Evolutionary conservation across 352 stramenopile genomes (phyloP).

Genomic region (Pseudoperonospora humuli): DNA sequence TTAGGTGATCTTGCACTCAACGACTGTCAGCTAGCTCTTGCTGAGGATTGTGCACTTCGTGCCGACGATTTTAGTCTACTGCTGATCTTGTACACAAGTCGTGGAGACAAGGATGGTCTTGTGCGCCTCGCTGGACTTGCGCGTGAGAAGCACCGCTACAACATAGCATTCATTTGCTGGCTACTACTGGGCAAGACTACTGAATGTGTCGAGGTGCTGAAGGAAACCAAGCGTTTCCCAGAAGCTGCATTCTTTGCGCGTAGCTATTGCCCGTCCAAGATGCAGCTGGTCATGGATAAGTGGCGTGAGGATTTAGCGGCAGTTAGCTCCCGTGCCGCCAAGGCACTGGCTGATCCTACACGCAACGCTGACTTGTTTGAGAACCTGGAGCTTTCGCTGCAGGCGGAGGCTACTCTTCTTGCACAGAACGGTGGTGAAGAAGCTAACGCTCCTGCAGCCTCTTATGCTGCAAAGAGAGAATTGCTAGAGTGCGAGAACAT

Average conservation of each 20-base stretch:
- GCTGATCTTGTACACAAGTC: slow-evolving; percentile 95
- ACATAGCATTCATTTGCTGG: slow-evolving; percentile 95
- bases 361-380: slow-evolving; percentile 93
- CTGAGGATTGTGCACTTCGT: slow-evolving; percentile 90
- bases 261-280: slow-evolving; percentile 95
- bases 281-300: slow-evolving; percentile 91
- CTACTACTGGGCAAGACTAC: slow-evolving; percentile 94
- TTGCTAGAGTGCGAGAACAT: slow-evolving; percentile 60
- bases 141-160: slow-evolving; percentile 85
- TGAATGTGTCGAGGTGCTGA: slow-evolving; percentile 93
- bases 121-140: slow-evolving; percentile 84
- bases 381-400: slow-evolving; percentile 90
- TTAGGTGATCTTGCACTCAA: slow-evolving; percentile 91
- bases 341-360: slow-evolving; percentile 90
- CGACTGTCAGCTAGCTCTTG: slow-evolving; percentile 91
- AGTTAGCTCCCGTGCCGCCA: slow-evolving; percentile 87
- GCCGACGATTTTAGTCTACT: slow-evolving; percentile 95
- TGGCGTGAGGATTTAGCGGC: slow-evolving; percentile 92
- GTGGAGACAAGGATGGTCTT: slow-evolving; percentile 91
- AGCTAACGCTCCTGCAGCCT: slow-evolving; percentile 33
- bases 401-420: slow-evolving; percentile 92
- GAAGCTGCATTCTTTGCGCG: slow-evolving; percentile 98
- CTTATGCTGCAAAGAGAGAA: slow-evolving; percentile 70
- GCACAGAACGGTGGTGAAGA: slow-evolving; percentile 61
- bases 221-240: slow-evolving; percentile 91